Evolutionary conservation across 192 early-diverging fungal genomes (phyloP), one percentile per base, ranked within the genome.

Genomic region (Coemansia erecta): DNA sequence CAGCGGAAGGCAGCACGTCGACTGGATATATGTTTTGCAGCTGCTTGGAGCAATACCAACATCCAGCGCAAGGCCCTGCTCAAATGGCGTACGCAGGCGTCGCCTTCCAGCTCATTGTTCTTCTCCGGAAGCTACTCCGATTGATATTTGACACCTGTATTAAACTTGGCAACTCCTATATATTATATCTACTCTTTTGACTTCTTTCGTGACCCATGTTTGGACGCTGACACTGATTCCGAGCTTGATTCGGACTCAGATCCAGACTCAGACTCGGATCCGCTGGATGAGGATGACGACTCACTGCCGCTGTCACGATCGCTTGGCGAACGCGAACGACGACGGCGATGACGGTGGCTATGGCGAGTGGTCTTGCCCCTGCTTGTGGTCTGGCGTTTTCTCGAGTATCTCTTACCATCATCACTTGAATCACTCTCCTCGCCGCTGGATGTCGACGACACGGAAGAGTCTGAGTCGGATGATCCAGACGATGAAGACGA

Each of bases 1-100:
- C 28, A 31, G 28, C 28, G 28, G 28, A 2, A 31, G 28, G 2
- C 28, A 31, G 28, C 28, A 5, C 28, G 28, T 31, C 28, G 28
- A 7, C 28, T 77, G 17, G 42, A 35, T 11, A 42, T 53, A 33
- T 54, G 68, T 19, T 60, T 77, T 51, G 74, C 74, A 7, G 46
- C 23, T 8, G 64, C 74, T 17, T 77, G 74, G 74, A 53, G 58
- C 51, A 58, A 70, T 26, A 54, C 74, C 9, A 77, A 71, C 24
- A 19, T 52, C 21, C 45, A 57, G 44, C 56, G 74, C 18, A 47
- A 56, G 5, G 61, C 54, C 0, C 31, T 77, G n/a, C 23, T 14
- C 5, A 57, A 48, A 8, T 71, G 68, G 74, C 74, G 68, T 18
- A 42, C 24, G 2, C 60, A 61, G 14, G 31, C 59, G 15, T 70